A percentile compares a stretch with the other conserved stretches of the same genome.
phyloP scores from a whole-genome alignment of 768 basidiomycete genomes.

The Collybiopsis confluens region DNA sequence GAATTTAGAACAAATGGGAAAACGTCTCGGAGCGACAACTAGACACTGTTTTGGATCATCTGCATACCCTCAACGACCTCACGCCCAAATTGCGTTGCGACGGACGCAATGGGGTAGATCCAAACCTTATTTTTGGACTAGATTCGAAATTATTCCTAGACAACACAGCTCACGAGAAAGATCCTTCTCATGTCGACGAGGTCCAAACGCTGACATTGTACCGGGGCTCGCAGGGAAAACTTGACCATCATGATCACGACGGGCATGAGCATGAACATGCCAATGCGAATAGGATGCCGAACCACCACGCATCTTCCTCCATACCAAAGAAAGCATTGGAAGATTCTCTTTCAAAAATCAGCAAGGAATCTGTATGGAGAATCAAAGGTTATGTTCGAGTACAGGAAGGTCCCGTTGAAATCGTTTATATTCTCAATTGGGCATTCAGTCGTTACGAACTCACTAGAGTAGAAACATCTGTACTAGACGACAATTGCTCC shows the following conservation, averaged over 20 bases:
- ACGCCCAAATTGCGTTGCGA: conserved; percentile 81
- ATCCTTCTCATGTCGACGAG: conserved; percentile 65
- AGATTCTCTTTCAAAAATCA: conserved; percentile 44
- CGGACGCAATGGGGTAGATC: conserved; percentile 64
- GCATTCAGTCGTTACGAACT: conserved; percentile 86
- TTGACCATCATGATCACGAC: conserved; percentile 9
- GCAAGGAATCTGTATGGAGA: conserved; percentile 71
- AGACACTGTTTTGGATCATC: conserved; percentile 81
- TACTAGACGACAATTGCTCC: conserved; percentile 23
- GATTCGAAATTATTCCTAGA: conserved; percentile 72
- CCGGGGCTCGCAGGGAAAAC: conserved; percentile 29
- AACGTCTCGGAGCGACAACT: conserved; percentile 72
- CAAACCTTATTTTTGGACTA: conserved; percentile 81
- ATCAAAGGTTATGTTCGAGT: conserved; percentile 85
- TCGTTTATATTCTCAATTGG: conserved; percentile 75
- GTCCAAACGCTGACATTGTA: conserved; percentile 76
- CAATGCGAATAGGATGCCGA: conserved; percentile 9
- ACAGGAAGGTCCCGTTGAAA: conserved; percentile 19
- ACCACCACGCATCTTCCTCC: conserved; percentile 22
- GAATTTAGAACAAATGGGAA: conserved; percentile 85
- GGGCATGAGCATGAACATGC: conserved; percentile 5
- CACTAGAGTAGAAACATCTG: conserved; percentile 14
- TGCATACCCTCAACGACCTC: conserved; percentile 83
- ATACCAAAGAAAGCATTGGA: conserved; percentile 30
- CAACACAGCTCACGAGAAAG: conserved; percentile 15